phyloP scores from a whole-genome alignment of 441 rosid species.

The Corymbia calophylla region DNA sequence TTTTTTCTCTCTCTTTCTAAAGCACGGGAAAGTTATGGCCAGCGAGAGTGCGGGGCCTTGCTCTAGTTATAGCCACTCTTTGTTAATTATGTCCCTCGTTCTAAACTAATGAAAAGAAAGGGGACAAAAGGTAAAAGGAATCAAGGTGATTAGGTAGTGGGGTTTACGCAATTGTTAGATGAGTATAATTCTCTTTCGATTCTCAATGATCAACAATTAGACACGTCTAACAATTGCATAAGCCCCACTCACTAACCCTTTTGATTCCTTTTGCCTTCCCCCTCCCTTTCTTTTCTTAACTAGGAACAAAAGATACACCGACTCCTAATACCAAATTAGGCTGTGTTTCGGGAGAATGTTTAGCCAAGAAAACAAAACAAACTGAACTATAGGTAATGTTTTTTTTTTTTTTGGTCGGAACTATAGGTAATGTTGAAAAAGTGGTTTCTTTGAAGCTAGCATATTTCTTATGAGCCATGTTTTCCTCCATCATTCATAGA shows the following conservation, averaged over 20 bases:
- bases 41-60: neutral
- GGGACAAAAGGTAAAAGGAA: neutral
- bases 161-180: neutral
- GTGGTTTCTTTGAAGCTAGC: neutral
- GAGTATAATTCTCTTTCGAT: neutral
- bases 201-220: neutral
- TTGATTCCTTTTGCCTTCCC: neutral
- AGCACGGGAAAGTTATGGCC: neutral
- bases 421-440: neutral
- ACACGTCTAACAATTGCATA: neutral
- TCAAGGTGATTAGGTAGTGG: neutral
- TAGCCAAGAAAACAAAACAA: neutral
- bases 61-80: neutral
- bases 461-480: neutral
- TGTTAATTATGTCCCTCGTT: neutral
- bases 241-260: neutral
- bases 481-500: neutral
- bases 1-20: neutral
- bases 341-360: neutral
- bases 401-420: too few species aligned
- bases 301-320: neutral
- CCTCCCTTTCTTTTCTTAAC: neutral
- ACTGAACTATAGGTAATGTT: neutral
- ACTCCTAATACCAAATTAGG: neutral
- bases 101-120: neutral